phyloP scores from a whole-genome alignment of 768 basidiomycete species.

The Calvatia gigantea region DNA sequence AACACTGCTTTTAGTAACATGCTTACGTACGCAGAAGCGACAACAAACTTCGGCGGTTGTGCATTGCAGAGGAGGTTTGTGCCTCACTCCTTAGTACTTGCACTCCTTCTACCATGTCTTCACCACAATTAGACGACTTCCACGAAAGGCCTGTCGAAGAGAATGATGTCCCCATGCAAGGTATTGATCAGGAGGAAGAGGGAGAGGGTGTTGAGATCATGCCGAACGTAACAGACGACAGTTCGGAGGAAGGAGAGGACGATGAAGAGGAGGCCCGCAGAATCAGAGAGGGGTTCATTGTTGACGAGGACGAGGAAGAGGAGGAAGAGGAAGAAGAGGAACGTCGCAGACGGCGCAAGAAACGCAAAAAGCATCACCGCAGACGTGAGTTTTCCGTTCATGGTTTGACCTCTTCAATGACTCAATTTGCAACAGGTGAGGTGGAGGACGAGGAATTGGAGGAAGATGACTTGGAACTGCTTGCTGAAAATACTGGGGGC shows the following conservation, averaged over 20 bases:
- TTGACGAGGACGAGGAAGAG: conserved; percentile 85
- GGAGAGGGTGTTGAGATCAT: conserved; percentile 57
- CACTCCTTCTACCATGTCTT: conserved; percentile 46
- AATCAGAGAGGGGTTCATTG: conserved; percentile 88
- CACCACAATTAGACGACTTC: conserved; percentile 38
- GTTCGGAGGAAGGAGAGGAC: conserved; percentile 87
- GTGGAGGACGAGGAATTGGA: conserved; percentile 72
- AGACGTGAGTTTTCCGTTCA: conserved; percentile 33
- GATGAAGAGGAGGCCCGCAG: conserved; percentile 83
- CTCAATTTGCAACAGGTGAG: conserved; percentile 24
- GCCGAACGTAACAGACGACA: conserved; percentile 65
- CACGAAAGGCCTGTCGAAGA: conserved; percentile 27
- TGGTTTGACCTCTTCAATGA: conserved; percentile 6
- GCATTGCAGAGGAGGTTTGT: conserved; percentile 9
- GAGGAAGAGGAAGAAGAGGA: conserved; percentile 70
- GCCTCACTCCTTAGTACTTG: conserved; percentile 13
- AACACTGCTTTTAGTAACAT: conserved; percentile 7
- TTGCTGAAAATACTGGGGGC: conserved; percentile 86
- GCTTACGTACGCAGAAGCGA: conserved; percentile 15
- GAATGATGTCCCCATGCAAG: conserved; percentile 63
- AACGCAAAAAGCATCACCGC: conserved; percentile 65
- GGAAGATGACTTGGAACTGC: conserved; percentile 89
- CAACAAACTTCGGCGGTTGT: conserved; percentile 14
- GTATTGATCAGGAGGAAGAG: conserved; percentile 49
- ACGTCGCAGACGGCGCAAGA: conserved; percentile 57